Evolutionary conservation across 768 basidiomycete species (phyloP).

Genomic region (Boletus rubroflammeus): DNA sequence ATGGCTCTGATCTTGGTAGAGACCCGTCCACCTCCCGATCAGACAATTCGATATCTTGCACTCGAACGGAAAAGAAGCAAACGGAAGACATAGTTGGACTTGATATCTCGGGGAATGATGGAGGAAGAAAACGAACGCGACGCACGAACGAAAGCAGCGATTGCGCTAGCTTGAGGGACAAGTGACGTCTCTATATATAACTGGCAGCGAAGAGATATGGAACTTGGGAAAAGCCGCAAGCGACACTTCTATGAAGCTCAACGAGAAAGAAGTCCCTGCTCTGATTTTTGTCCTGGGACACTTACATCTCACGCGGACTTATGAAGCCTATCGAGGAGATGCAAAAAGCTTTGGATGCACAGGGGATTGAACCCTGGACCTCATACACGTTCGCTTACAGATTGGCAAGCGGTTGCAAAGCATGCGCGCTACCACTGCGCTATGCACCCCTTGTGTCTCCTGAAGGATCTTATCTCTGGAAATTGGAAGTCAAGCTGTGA

Average conservation of each 20-base stretch:
- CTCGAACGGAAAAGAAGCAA: neutral
- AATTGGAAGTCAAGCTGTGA: neutral
- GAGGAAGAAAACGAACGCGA: neutral
- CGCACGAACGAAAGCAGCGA: neutral
- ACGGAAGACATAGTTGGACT: neutral
- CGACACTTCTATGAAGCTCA: neutral
- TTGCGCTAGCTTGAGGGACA: neutral
- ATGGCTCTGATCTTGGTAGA: neutral
- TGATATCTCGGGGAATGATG: neutral
- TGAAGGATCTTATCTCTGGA: neutral
- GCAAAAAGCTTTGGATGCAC: conserved; percentile 31
- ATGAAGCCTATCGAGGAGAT: neutral
- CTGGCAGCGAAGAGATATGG: too few relatives aligned
- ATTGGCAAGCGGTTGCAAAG: conserved; percentile 28
- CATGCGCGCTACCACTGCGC: conserved; percentile 40
- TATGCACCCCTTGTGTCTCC: conserved; percentile 4
- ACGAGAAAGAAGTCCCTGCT: neutral
- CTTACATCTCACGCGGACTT: too few relatives aligned
- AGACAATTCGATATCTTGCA: neutral
- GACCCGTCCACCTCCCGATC: too few relatives aligned
- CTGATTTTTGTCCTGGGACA: neutral
- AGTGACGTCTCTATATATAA: neutral
- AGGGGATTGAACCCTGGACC: conserved; percentile 43
- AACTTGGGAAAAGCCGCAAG: too few relatives aligned
- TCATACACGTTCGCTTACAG: conserved; percentile 29